A percentile compares a stretch with the other conserved stretches of the same genome.
phyloP scores from a whole-genome alignment of 495 filamentous ascomycete genomes.

The Chaetomium tenue region DNA sequence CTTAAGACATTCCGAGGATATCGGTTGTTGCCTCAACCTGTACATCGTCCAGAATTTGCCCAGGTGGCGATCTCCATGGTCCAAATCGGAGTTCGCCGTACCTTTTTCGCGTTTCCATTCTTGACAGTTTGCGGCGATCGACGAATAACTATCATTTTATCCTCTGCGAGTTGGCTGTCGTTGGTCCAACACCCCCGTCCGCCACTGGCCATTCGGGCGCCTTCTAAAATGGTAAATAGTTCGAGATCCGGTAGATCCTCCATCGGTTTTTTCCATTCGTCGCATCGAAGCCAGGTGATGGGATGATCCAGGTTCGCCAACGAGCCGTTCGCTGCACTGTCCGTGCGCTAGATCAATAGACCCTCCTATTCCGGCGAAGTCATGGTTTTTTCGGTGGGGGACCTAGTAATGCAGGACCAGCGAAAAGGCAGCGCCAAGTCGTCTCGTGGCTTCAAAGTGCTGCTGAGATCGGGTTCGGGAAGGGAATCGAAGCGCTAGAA shows the following conservation, averaged over 20 bases:
- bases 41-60: neutral
- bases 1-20: neutral
- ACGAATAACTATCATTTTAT: neutral
- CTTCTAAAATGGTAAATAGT: neutral
- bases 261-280: neutral
- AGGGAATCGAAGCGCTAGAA: too few relatives aligned
- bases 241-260: neutral
- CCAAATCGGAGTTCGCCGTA: neutral
- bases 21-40: neutral
- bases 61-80: neutral
- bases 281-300: neutral
- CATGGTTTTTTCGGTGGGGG: constrained; percentile 17
- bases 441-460: neutral
- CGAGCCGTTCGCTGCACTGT: constrained; percentile 6
- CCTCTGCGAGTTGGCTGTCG: too few relatives aligned
- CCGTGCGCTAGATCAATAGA: constrained; percentile 30
- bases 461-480: too few relatives aligned
- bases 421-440: constrained; percentile 1
- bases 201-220: too few relatives aligned
- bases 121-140: neutral
- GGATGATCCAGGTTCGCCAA: neutral
- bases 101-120: too few relatives aligned
- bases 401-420: constrained; percentile 16
- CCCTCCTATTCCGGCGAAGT: constrained; percentile 5
- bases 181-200: too few relatives aligned